Conservation (phyloP, 2,329 filamentous ascomycete species). For the Talaromyces sp. region DNA sequence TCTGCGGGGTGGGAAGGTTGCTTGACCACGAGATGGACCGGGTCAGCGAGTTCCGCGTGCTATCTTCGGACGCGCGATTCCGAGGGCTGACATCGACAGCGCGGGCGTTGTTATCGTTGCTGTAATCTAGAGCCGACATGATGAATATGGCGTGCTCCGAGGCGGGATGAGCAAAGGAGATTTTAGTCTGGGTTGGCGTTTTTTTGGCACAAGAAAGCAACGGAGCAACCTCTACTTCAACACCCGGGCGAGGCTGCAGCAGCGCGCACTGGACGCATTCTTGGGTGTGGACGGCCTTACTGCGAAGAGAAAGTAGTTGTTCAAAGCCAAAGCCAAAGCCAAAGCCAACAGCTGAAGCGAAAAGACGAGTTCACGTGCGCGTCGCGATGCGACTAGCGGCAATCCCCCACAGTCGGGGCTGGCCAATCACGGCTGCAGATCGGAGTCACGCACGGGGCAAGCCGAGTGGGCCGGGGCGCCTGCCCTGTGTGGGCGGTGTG, state of each 20-base stretch:
- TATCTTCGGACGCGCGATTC: neutral
- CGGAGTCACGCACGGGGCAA: neutral
- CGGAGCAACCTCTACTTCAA: neutral
- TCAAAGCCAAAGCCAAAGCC: no score
- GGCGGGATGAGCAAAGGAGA: constrained; percentile 8
- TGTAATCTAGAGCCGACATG: constrained; percentile 27
- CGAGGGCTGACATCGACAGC: constrained; percentile 8
- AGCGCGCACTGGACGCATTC: neutral
- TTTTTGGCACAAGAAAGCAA: neutral
- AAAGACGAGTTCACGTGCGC: neutral
- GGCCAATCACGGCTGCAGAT: neutral
- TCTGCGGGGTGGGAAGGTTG: neutral
- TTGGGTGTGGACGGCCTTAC: no score
- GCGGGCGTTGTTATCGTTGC: constrained; percentile 19
- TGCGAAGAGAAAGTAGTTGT: no score
- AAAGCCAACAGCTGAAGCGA: neutral
- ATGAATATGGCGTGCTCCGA: constrained; percentile 26
- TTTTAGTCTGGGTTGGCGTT: neutral
- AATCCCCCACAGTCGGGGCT: neutral
- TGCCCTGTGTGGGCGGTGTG: neutral
- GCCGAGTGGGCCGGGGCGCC: neutral
- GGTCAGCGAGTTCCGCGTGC: constrained; percentile 7
- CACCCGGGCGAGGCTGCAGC: neutral
- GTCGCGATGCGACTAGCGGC: neutral
- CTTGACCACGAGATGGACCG: constrained; percentile 19